Base-by-base conservation (phyloP, 2,329 filamentous ascomycete genomes). In the Ceratocystis diversiconidia region DNA sequence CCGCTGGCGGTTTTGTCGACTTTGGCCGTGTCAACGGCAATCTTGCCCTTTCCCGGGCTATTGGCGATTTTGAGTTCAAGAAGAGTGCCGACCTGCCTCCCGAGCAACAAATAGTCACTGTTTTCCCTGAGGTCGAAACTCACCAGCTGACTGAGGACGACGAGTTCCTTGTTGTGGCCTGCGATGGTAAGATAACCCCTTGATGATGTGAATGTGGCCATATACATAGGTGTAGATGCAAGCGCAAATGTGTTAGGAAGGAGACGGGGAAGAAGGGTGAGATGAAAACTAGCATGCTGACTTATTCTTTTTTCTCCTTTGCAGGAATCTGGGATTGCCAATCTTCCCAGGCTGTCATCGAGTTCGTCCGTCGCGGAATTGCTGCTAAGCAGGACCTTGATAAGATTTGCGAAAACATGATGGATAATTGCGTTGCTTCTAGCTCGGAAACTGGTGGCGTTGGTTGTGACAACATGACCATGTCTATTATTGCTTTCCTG, bases 381-480 rank as follows among this genome's bases (percentile, higher is more conserved):
- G 92, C 91, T 62, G 92, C 92, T 63, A 96, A 96, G 80, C 94
- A 99, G 78, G 89, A 95, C 62, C 83, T 99, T 63, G 86, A 92
- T 65, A 89, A 89, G 75, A 97, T 99, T 72, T 97, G 92, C 76
- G 94, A 99, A 78, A 99, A 99, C 79, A 96, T 99, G 90, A 99
- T 99, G 94, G 92, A 99, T 80, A 99, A 97, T 79, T 99, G 94
- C 75, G 82, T 99, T 70, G 92, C 94, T 50, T 95, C 92, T 68
- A 97, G 95, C 82, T 96, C 92, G 70, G 94, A 99, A 78, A 96
- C 92, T 41, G 94, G 94, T 65, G 94, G 94, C 69, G 92, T 99
- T 68, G 94, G 94, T 68, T 99, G 94, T 76, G 94, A 99, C 80
- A 99, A 99, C 81, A 99, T 99, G 94, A 99, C 94, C 71, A 97